Percentiles rank a stretch among this genome's conserved stretches.
These are phyloP conservation scores for Cordyceps fumosorosea DNA, from an alignment of 2,329 filamentous ascomycete species.

Conservation along the genomic window DNA sequence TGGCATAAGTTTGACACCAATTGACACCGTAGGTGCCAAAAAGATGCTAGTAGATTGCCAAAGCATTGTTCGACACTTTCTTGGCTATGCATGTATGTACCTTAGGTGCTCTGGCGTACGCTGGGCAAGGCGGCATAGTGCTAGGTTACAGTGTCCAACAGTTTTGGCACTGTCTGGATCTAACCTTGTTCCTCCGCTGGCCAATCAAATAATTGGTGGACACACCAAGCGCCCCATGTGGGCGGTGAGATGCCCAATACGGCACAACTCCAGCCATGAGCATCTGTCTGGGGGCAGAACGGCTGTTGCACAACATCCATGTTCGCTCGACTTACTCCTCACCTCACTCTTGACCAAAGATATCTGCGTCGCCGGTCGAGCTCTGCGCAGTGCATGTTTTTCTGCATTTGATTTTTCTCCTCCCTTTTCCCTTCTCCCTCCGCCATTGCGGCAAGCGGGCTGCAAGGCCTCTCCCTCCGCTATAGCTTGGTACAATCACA, in stretches of 20 bases:
- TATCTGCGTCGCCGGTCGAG: not conserved
- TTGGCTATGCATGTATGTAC: too few relatives aligned
- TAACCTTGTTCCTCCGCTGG: not conserved
- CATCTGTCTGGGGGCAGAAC: constrained; percentile 11
- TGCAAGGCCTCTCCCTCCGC: not conserved
- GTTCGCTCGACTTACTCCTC: constrained; percentile 2
- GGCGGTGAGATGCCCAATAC: constrained; percentile 15
- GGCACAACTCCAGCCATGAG: constrained; percentile 7
- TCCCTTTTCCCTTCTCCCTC: not conserved
- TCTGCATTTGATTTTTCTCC: not conserved
- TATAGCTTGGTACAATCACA: not conserved
- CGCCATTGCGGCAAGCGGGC: not conserved
- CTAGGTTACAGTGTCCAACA: not conserved
- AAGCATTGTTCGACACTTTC: too few relatives aligned
- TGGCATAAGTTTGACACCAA: too few relatives aligned
- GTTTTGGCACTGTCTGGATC: not conserved
- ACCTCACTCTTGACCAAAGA: not conserved
- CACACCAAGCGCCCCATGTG: constrained; percentile 3
- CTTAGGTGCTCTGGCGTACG: too few relatives aligned
- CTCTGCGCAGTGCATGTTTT: not conserved
- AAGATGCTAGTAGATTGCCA: too few relatives aligned
- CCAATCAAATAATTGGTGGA: constrained; percentile 11
- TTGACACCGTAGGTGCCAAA: too few relatives aligned
- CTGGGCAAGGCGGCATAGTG: too few relatives aligned
- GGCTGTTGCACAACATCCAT: constrained; percentile 11